phyloP scores from a whole-genome alignment of 805 yeast genomes.

The Wickerhamomyces bovis region DNA sequence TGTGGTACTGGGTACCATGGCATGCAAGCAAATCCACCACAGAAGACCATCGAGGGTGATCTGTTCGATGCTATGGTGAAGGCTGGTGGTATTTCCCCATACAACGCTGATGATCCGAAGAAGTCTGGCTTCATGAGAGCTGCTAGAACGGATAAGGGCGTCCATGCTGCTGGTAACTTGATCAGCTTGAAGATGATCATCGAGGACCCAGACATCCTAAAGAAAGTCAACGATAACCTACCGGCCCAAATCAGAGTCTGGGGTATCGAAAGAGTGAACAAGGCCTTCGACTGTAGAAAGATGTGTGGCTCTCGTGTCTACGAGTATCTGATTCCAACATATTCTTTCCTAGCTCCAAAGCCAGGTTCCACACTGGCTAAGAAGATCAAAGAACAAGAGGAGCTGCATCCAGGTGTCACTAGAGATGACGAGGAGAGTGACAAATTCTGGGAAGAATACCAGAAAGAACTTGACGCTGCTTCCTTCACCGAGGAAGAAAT shows the following conservation, averaged over 20 bases:
- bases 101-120: conserved; percentile 82
- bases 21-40: conserved; percentile 88
- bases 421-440: conserved; percentile 63
- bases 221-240: conserved; percentile 63
- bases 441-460: conserved; percentile 63
- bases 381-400: conserved; percentile 47
- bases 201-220: conserved; percentile 65
- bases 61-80: conserved; percentile 74
- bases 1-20: conserved; percentile 97
- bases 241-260: conserved; percentile 89
- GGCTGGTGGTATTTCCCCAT: conserved; percentile 85
- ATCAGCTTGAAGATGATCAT: conserved; percentile 77
- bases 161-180: conserved; percentile 95
- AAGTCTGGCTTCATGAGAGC: conserved; percentile 85
- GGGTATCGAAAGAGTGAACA: conserved; percentile 87
- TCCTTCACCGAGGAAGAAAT: conserved; percentile 24
- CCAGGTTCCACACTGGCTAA: conserved; percentile 63
- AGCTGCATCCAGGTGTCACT: conserved; percentile 50
- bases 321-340: conserved; percentile 90
- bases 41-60: conserved; percentile 86
- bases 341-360: conserved; percentile 85
- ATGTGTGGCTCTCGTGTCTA: conserved; percentile 95
- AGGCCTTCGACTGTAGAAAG: conserved; percentile 89
- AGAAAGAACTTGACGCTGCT: conserved; percentile 30
- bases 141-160: conserved; percentile 91